Conservation (phyloP, 164 flowering plant species). For the Euptelea pleiosperma region DNA sequence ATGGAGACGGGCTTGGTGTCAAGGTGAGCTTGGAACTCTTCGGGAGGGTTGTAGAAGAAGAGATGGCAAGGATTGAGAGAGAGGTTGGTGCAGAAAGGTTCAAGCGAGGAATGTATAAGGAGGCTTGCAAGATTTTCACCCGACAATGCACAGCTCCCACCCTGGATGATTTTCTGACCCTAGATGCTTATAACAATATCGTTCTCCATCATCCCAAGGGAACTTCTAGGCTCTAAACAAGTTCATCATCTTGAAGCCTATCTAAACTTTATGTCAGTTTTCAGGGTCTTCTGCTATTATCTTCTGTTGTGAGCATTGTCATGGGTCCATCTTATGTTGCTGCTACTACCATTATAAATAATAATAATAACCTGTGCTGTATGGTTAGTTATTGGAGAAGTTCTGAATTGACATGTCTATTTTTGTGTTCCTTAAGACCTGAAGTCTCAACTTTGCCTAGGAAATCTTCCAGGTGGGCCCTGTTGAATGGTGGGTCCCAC, state of each 20-base stretch:
- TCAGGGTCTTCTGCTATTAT: not conserved
- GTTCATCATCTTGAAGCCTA: not conserved
- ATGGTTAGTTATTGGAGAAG: not conserved
- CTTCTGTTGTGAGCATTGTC: constrained; percentile 4
- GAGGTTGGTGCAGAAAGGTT: constrained; percentile 74
- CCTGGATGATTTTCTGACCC: constrained; percentile 82
- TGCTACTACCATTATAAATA: not conserved
- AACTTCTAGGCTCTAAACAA: constrained; percentile 54
- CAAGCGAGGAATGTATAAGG: constrained; percentile 60
- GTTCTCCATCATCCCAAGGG: constrained; percentile 58
- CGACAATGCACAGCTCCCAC: constrained; percentile 60
- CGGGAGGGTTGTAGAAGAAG: constrained; percentile 78
- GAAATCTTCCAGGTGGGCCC: not conserved
- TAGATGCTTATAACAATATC: constrained; percentile 70
- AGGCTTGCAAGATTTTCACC: constrained; percentile 69
- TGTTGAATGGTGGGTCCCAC: too few species aligned
- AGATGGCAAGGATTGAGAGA: constrained; percentile 72
- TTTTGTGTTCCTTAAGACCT: not conserved
- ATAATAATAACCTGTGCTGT: not conserved
- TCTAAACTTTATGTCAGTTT: not conserved
- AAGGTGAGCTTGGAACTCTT: constrained; percentile 58
- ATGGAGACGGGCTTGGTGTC: constrained; percentile 73
- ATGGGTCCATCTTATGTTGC: not conserved
- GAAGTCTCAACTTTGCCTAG: not conserved
- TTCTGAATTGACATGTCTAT: not conserved